Base-by-base conservation (phyloP, 2,329 filamentous ascomycete species). In the Aureobasidium vineae region DNA sequence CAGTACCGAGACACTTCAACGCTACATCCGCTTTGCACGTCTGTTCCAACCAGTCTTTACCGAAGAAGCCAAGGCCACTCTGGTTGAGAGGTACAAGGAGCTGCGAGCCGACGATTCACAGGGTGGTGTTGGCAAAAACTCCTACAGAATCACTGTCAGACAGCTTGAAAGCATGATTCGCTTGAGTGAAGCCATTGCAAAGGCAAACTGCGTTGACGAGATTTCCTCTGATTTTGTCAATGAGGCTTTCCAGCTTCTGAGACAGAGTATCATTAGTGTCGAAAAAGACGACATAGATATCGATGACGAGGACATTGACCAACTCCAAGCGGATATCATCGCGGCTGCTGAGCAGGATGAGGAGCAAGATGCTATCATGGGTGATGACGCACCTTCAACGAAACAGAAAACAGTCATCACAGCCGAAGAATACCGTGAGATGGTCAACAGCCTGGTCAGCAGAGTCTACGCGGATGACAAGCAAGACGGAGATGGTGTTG, bases 271-370 rank as follows among this genome's bases (percentile, higher is more conserved):
- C 76, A 97, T 99, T 73, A 95, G 90, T 1, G 95, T 99, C 31
- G 95, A 99, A 79, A 95, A 98, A 74, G 95, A 99, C 72, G 95
- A 99, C 73, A 88, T 99, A 19, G 94, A 98, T 74, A 89, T 99
- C 68, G 92, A 97, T 63, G 92, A 93, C 3, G 89, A 90, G 23
- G 86, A 87, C 23, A 28, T 23, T 5, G 38, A 38, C n/a, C 21
- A 59, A 31, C 49, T 52, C 8, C 49, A 52, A 16, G 49, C 28
- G 15, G n/a, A 40, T 41, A 8, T 81, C 80, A n/a, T 77, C 77
- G 16, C 73, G 73, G 41, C 26, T 33, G 77, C 67, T 67, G 81
- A 80, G 69, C 82, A 83, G 68, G 82, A 84, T 2, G 82, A 82
- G 47, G 82, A 77, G 0, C 79, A 77, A 41, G 75, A 73, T 33